Evolutionary conservation across 2,329 filamentous ascomycete genomes (phyloP), one percentile per base, ranked within the genome.

Genomic region (Ploettnerulaceae sp.): DNA sequence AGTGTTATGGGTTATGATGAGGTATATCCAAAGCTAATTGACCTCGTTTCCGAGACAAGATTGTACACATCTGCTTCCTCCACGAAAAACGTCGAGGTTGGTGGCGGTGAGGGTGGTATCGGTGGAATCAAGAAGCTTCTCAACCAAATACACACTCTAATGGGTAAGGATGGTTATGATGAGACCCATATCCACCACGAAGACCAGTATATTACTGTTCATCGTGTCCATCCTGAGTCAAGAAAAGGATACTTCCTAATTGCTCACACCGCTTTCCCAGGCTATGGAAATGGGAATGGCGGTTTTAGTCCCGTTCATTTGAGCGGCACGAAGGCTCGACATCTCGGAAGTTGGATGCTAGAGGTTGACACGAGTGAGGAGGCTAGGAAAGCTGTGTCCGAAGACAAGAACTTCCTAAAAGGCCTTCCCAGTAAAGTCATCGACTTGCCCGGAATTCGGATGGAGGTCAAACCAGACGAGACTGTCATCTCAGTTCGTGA

Each of bases 1-100:
- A 97, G 93, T 63, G 93, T 97, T 37, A 95, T 97, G 82, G 93
- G 93, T 1, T 97, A 95, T 61, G 93, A 98, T 62, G 93, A 98
- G 66, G 82, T 97, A 50, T 98, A 97, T 58, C 93, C 93, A 1
- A 83, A 85, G 57, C 75, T 96, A 45, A 81, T 98, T n/a, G 89
- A 98, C 59, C 76, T 98, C 12, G 93, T 98, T 12, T 81, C 88
- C 44, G 93, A 98, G 67, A 94, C 79, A 18, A 78, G 93, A 25
- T 71, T 84, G 2, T 98, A 98, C 67, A 79, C 80, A 0, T 93
- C 89, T 0, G 74, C 80, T 47, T 90, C 82, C 29, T 94, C 89
- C 2, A 74, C 72, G 3, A 69, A 70, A 15, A 71, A 75, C 2
- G 72, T 89, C 56, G 78, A 83, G 53, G 69, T 81, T 32, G 81